Evolutionary conservation across 1,139 yeast genomes (phyloP), one percentile per base, ranked within the genome.

Genomic region (Hyphopichia burtonii): DNA sequence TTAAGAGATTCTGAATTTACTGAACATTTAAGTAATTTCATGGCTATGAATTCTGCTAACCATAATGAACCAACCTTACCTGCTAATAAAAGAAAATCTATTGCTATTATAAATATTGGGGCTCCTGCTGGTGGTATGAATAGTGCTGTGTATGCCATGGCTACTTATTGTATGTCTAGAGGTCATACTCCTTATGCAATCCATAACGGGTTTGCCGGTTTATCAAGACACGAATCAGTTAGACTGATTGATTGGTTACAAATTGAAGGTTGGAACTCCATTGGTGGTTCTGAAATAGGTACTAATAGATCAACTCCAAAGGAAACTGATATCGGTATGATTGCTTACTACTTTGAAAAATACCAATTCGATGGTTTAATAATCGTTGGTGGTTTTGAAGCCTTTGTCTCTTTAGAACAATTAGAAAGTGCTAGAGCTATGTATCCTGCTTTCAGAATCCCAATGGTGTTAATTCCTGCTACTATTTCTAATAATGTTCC

Each of bases 61-160:
- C 82, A 79, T 48, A 84, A 82, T 55, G 80, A 80, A 44, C 81
- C 80, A 22, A 52, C 61, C 2, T 69, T 85, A 46, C 87, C 90
- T 6, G 66, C 56, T 17, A 74, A 66, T 20, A 67, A 83, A 53
- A 71, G 84, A 49, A 71, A 82, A 53, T 80, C 77, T 50, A 80
- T 85, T 50, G 93, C 89, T 40, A 78, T 85, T 42, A 77, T 86
- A 33, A 86, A 85, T 53, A 83, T 85, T 37, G 94, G 94, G 53
- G 94, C 94, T 1, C 90, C 93, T 23, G 86, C 91, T 15, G 87
- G 90, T 43, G 93, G 90, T 42, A 75, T 86, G 78, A 86, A 86
- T 52, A 77, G 87, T 42, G 90, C 90, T 2, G 84, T 86, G 14
- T 77, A 85, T 56, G 82, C 93, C 19, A 84, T 85, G 59, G 84